phyloP scores from a whole-genome alignment of 1,284 basidiomycete species.

The Porodaedalea pini region DNA sequence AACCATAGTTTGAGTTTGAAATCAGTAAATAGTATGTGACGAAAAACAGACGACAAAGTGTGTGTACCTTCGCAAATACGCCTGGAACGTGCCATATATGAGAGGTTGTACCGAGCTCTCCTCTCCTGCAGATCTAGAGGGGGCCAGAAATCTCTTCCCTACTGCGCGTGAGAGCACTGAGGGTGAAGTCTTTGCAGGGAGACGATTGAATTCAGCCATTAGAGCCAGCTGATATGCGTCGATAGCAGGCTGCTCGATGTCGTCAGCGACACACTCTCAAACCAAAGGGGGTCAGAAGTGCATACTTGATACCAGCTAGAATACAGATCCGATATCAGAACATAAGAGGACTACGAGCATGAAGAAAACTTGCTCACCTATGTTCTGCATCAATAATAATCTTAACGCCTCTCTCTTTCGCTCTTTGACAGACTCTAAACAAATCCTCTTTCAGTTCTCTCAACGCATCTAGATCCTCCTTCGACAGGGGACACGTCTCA shows the following conservation, averaged over 20 bases:
- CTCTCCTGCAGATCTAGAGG: conserved; percentile 2
- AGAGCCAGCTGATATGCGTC: conserved; percentile 76
- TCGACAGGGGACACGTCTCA: conserved; percentile 35
- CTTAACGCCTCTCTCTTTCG: conserved; percentile 55
- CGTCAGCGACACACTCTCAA: no score
- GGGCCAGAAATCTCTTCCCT: neutral
- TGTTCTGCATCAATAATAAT: conserved; percentile 84
- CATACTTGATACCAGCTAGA: conserved; percentile 62
- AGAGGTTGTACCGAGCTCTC: conserved; percentile 50
- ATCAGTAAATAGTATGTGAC: conserved; percentile 3
- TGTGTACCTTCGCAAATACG: conserved; percentile 69
- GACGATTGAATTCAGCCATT: conserved; percentile 72
- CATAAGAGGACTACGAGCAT: neutral
- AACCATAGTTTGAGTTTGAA: no score
- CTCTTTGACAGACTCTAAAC: conserved; percentile 54
- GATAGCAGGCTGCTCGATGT: conserved; percentile 58
- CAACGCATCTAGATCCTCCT: conserved; percentile 56
- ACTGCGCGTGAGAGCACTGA: neutral
- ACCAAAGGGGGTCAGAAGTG: neutral
- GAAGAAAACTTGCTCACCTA: conserved; percentile 39
- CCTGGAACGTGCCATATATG: conserved; percentile 80
- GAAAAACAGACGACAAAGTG: neutral
- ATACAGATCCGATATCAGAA: neutral
- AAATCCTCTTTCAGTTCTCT: conserved; percentile 59
- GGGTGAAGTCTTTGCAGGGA: conserved; percentile 26